Base-by-base conservation (phyloP, 2,329 filamentous ascomycete species). In the Fusarium citri region DNA sequence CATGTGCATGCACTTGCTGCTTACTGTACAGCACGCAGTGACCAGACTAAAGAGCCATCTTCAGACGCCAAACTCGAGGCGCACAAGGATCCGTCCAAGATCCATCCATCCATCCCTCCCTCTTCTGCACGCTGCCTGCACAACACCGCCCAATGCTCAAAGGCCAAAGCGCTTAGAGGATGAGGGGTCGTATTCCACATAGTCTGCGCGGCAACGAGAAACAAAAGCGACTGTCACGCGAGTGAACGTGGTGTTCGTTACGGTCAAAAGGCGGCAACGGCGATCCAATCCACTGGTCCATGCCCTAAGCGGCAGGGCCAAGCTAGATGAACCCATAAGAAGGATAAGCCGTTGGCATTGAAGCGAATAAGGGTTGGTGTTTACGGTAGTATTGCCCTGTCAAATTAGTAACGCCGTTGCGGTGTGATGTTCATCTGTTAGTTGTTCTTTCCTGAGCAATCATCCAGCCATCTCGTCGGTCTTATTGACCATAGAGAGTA, bases 201-300 rank as follows among this genome's bases (percentile, higher is more conserved):
- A 51, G 49, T 51, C 41, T 34, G 49, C 49, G 55, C 45, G 45
- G 48, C n/a, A 50, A 30, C 25, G 23, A 60, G 31, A 46, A 48
- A 56, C 30, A 53, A 47, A 45, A 47, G 45, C 50, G 40, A 26
- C 58, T 34, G 64, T 65, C 64, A 70, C 51, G 55, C 50, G 58
- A 71, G 64, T 68, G 50, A 53, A 50, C 49, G 55, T 60, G 55
- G 55, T 65, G 48, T 67, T 65, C 59, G 23, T 68, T 71, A 64
- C 51, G 68, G 68, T 71, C 67, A 71, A 67, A 49, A 22, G 64
- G 45, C 57, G 54, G 58, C 66, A 67, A 56, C 45, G 59, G 50
- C 40, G 53, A 48, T 48, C 62, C 41, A 57, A 54, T 30, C 64
- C 68, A 64, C 58, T 57, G 28, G 37, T 42, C 55, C 48, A 48